These are phyloP conservation scores for Quercus phellos DNA, from an alignment of 331 rosid genomes.

Conservation along the genomic window DNA sequence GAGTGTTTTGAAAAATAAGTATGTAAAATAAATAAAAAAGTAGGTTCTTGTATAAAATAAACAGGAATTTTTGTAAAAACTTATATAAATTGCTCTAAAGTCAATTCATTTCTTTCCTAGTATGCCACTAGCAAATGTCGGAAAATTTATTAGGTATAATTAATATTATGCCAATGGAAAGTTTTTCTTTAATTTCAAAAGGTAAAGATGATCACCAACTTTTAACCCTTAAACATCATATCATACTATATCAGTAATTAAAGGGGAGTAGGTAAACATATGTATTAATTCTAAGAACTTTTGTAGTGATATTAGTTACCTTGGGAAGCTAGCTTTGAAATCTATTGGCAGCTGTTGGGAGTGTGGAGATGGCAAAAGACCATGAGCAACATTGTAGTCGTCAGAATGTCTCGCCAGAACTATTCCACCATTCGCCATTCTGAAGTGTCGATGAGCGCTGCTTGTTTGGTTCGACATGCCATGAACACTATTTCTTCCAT, in stretches of 20 bases:
- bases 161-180: neutral
- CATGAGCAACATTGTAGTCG: slow-evolving; percentile 14
- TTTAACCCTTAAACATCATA: neutral
- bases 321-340: slow-evolving; percentile 31
- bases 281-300: neutral
- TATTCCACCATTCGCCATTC: slow-evolving; percentile 59
- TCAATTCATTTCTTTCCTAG: too few species aligned
- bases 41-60: too few species aligned
- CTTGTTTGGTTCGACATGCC: slow-evolving; percentile 31
- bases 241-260: neutral
- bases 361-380: slow-evolving; percentile 18
- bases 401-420: slow-evolving; percentile 29
- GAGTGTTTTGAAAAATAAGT: too few species aligned
- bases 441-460: slow-evolving; percentile 49
- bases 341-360: slow-evolving; percentile 17
- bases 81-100: too few species aligned
- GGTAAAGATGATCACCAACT: neutral
- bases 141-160: neutral
- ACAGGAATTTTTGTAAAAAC: too few species aligned
- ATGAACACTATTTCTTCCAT: slow-evolving; percentile 31
- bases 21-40: too few species aligned
- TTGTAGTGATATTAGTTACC: slow-evolving; percentile 29
- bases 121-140: too few species aligned
- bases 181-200: neutral
- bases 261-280: neutral